A percentile compares a stretch with the other conserved stretches of the same genome.
Evolutionary conservation across 768 basidiomycete species (phyloP).

Genomic region (Suillus subaureus): DNA sequence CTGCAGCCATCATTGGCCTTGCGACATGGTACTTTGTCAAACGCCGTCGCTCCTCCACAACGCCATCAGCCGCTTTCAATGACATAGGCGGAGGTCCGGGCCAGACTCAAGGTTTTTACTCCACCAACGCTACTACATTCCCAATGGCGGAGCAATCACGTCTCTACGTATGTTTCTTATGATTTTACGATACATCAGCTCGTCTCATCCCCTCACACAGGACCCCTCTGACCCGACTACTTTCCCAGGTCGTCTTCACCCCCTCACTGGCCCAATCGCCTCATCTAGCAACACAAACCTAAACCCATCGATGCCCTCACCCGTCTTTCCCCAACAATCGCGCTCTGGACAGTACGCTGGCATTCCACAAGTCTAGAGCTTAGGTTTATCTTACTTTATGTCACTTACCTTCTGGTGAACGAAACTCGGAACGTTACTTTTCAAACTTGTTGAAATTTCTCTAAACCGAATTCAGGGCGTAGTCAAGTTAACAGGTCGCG

Average conservation of each 20-base stretch:
- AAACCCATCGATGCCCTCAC: slow-evolving; percentile 11
- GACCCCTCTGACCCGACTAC: slow-evolving; percentile 41
- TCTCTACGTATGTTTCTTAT: slow-evolving; percentile 30
- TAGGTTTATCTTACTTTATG: background rate
- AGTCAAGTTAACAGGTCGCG: background rate
- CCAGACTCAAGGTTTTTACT: slow-evolving; percentile 12
- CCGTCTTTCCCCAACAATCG: slow-evolving; percentile 9
- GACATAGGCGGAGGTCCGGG: background rate
- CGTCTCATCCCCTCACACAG: slow-evolving; percentile 19
- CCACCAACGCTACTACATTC: slow-evolving; percentile 15
- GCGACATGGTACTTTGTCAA: slow-evolving; percentile 41
- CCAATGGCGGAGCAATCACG: slow-evolving; percentile 22
- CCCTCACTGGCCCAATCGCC: slow-evolving; percentile 11
- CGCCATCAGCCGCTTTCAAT: slow-evolving; percentile 19
- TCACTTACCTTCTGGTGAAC: background rate
- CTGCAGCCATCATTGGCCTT: slow-evolving; percentile 43
- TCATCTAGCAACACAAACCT: slow-evolving; percentile 11
- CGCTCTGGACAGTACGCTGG: slow-evolving; percentile 24
- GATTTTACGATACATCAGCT: background rate
- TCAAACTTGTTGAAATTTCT: background rate
- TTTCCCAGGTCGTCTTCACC: slow-evolving; percentile 32
- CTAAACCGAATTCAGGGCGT: background rate
- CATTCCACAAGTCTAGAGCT: slow-evolving; percentile 24
- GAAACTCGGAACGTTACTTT: background rate
- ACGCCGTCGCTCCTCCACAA: slow-evolving; percentile 27